Evolutionary conservation across 1,139 yeast species (phyloP).

Genomic region (Sugiyamaella neomexicana): DNA sequence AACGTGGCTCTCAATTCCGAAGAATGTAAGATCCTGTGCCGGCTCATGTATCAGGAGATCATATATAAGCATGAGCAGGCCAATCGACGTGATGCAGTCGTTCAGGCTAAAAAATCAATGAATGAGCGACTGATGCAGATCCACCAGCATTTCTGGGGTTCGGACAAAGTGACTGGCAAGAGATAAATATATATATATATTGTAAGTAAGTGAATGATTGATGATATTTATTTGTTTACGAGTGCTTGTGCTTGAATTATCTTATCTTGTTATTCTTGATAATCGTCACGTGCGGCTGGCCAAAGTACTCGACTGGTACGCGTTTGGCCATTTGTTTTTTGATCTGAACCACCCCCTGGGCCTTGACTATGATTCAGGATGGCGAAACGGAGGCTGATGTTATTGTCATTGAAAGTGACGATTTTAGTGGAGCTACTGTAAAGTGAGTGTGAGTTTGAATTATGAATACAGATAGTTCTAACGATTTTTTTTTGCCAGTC

Average conservation of each 20-base stretch:
- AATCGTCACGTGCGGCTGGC: background rate
- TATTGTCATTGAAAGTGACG: conserved; percentile 17
- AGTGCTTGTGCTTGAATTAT: background rate
- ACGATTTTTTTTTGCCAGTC: background rate
- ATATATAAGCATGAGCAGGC: conserved; percentile 33
- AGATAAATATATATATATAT: background rate
- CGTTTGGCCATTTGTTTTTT: background rate
- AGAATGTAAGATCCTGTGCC: conserved; percentile 33
- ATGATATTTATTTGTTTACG: background rate
- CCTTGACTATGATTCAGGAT: background rate
- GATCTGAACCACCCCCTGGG: background rate
- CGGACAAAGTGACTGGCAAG: conserved; percentile 18
- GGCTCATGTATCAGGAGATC: conserved; percentile 32
- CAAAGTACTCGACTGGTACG: background rate
- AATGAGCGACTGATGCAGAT: conserved; percentile 30
- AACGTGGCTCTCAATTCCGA: conserved; percentile 28
- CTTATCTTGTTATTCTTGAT: background rate
- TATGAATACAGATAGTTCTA: background rate
- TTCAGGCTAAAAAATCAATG: conserved; percentile 28
- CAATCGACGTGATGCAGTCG: conserved; percentile 34
- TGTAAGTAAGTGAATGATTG: background rate
- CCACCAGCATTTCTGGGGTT: conserved; percentile 33
- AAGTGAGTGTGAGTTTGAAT: background rate
- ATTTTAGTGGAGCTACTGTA: background rate
- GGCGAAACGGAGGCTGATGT: background rate